Conservation (phyloP, 1,284 basidiomycete genomes). For the Kalmanozyma brasiliensis region DNA sequence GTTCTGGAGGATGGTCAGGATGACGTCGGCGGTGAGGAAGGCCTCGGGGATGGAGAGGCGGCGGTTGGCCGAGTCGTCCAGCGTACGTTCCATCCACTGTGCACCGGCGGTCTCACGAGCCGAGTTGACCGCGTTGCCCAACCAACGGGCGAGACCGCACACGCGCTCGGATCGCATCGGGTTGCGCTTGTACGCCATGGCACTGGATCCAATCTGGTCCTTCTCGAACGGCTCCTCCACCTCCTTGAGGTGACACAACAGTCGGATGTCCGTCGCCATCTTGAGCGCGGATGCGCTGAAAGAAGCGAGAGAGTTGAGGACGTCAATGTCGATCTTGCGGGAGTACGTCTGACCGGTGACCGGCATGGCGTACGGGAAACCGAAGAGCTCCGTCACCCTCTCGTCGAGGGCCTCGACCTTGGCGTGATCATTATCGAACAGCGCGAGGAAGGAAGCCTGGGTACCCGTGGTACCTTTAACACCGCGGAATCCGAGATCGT, state of each 20-base stretch:
- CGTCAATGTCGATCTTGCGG: conserved; percentile 95
- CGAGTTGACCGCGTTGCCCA: conserved; percentile 60
- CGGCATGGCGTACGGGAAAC: conserved; percentile 93
- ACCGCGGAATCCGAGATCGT: conserved; percentile 96
- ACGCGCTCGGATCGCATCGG: conserved; percentile 99
- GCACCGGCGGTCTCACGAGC: conserved; percentile 70
- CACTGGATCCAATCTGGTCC: conserved; percentile 91
- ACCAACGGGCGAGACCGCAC: conserved; percentile 94
- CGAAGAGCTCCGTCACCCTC: conserved; percentile 79
- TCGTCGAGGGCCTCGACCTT: conserved; percentile 93
- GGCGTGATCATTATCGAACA: conserved; percentile 86
- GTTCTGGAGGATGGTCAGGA: conserved; percentile 94
- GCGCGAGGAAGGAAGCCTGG: conserved; percentile 91
- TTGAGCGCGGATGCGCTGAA: conserved; percentile 97
- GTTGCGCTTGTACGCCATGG: conserved; percentile 99
- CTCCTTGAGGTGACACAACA: conserved; percentile 75
- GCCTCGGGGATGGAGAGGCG: conserved; percentile 95
- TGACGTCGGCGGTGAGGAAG: conserved; percentile 95
- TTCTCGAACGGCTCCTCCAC: conserved; percentile 99
- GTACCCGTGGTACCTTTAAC: conserved; percentile 99
- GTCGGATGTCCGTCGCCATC: conserved; percentile 91
- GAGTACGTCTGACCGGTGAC: conserved; percentile 99
- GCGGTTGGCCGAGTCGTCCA: conserved; percentile 82
- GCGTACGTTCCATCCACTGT: conserved; percentile 67
- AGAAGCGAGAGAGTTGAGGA: conserved; percentile 86